Evolutionary conservation across 441 rosid genomes (phyloP), one percentile per base, ranked within the genome.

Genomic region (Arabidopsis lyrata): DNA sequence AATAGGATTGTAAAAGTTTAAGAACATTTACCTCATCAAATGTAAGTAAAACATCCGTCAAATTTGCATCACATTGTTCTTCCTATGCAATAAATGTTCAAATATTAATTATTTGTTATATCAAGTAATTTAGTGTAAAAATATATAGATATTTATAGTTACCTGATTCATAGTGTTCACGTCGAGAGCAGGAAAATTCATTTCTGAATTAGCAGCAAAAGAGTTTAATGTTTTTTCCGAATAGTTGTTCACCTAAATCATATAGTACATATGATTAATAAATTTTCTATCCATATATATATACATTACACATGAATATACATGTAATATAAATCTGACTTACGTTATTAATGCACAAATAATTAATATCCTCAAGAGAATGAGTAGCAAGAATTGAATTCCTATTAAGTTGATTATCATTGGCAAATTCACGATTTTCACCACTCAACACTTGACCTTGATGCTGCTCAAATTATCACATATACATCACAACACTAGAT

Each of bases 51-150:
- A 24, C 27, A 24, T 24, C 27, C 0, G 27, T 24, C 27, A 24
- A 24, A 24, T 24, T 2, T 24, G 27, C 27, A 24, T 24, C 27
- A 24, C 5, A 34, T 6, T 24, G 39, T 34, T 53, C 69, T 34
- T 53, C 69, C 78, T 75, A 54, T 50, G 24, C 63, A 67, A 52
- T 39, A 29, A 32, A 49, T 66, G 29, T 29, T 49, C 66, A 74
- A 49, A 38, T 48, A 39, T 59, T 59, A 66, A 18, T 48, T 52
- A 41, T 7, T 8, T 53, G 11, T 29, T 8, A 16, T 47, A 34
- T 15, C 18, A 47, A 2, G 27, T 24, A 24, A 34, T 63, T 44
- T 45, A 47, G 10, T 10, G 12, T 14, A 44, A 44, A 44, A 14
- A 44, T 4, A 2, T 9, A 11, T 24, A 52, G 4, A 31, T 38